Percentiles rank a stretch among this genome's conserved stretches.
Evolutionary conservation across 2,329 filamentous ascomycete species (phyloP).

Genomic region (Alternaria solani): DNA sequence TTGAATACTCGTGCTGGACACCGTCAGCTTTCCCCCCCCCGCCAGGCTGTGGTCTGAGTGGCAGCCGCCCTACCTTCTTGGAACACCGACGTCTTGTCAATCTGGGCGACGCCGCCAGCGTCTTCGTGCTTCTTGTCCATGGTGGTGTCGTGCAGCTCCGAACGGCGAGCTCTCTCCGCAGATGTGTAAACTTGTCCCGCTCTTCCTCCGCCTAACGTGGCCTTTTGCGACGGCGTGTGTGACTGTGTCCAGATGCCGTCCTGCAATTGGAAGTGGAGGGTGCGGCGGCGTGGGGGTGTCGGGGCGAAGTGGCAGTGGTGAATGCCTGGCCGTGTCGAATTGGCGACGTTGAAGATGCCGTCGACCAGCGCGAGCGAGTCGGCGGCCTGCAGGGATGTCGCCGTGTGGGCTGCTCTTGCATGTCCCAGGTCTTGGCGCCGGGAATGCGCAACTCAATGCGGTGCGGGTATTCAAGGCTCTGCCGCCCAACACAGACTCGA

Average conservation of each 20-base stretch:
- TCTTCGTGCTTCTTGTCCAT: slow-evolving; percentile 97
- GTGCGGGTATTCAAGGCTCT: slow-evolving; percentile 27
- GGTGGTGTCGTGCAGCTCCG: slow-evolving; percentile 32
- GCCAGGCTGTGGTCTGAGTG: slow-evolving; percentile 3
- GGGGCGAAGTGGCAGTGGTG: slow-evolving; percentile 11
- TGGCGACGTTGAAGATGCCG: slow-evolving; percentile 47
- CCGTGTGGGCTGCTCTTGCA: slow-evolving; percentile 40
- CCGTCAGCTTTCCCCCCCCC: slow-evolving; percentile 32
- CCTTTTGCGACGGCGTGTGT: slow-evolving; percentile 33
- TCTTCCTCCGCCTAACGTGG: slow-evolving; percentile 48
- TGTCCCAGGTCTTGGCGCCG: slow-evolving; percentile 15
- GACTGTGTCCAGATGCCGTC: slow-evolving; percentile 18
- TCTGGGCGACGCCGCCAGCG: slow-evolving; percentile 93
- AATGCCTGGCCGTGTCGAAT: slow-evolving; percentile 34
- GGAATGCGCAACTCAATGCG: slow-evolving; percentile 13
- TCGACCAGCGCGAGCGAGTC: slow-evolving; percentile 35
- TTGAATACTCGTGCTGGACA: slow-evolving; percentile 91
- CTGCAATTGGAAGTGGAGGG: slow-evolving; percentile 17
- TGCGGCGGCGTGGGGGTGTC: slow-evolving; percentile 2
- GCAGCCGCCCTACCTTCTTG: slow-evolving; percentile 80
- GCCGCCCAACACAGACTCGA: slow-evolving; percentile 6
- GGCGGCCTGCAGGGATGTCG: slow-evolving; percentile 44
- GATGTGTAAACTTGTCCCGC: slow-evolving; percentile 35
- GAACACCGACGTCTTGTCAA: slow-evolving; percentile 97
- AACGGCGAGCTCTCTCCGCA: slow-evolving; percentile 30